Evolutionary conservation across 768 basidiomycete species (phyloP).

Genomic region (Phanerochaete carnosa): DNA sequence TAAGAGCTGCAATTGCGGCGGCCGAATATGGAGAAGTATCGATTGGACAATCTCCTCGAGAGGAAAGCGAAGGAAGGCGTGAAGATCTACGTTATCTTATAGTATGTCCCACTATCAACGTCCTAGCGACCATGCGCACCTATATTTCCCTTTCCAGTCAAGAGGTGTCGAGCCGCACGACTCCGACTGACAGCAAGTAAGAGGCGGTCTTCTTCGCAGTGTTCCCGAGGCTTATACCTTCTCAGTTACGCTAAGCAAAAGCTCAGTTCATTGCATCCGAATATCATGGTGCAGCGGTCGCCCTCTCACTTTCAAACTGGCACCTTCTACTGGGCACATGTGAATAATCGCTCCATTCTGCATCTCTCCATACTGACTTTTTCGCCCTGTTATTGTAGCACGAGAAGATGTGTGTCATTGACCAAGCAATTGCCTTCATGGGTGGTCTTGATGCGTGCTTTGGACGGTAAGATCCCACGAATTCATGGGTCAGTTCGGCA

Average conservation of each 20-base stretch:
- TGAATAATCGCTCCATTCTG: conserved; percentile 34
- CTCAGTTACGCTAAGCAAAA: conserved; percentile 82
- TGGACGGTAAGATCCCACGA: conserved; percentile 50
- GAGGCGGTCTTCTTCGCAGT: conserved; percentile 21
- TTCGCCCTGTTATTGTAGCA: conserved; percentile 62
- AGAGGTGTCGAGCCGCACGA: conserved; percentile 94
- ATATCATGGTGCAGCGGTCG: conserved; percentile 95
- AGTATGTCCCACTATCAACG: conserved; percentile 47
- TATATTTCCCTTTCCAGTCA: conserved; percentile 46
- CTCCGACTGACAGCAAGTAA: conserved; percentile 90
- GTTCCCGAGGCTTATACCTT: neutral
- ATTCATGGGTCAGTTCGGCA: neutral
- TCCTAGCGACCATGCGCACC: neutral
- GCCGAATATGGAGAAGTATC: conserved; percentile 80
- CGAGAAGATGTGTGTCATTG: conserved; percentile 97
- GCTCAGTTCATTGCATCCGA: conserved; percentile 75
- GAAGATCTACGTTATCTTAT: conserved; percentile 92
- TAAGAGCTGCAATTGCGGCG: conserved; percentile 83
- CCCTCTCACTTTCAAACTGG: conserved; percentile 97
- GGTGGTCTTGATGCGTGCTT: conserved; percentile 95
- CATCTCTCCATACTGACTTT: neutral
- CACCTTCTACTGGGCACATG: conserved; percentile 98
- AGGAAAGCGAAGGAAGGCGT: conserved; percentile 94
- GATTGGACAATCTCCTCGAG: conserved; percentile 82
- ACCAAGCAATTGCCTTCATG: conserved; percentile 97